Evolutionary conservation across 768 basidiomycete species (phyloP).

Genomic region (Boletus subparvulus): DNA sequence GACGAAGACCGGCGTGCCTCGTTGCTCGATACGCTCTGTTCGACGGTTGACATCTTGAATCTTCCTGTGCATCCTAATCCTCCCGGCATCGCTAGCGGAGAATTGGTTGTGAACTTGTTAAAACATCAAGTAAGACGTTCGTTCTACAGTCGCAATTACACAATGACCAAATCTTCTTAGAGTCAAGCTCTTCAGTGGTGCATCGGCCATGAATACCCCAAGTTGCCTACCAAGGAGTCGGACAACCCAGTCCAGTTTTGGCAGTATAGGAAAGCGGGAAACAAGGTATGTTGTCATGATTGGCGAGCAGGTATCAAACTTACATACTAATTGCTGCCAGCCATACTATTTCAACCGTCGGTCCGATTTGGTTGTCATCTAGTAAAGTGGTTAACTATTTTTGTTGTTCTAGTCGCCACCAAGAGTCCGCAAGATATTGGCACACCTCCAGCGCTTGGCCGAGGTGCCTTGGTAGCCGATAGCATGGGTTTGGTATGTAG

Average conservation of each 20-base stretch:
- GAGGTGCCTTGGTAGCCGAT: slow-evolving; percentile 87
- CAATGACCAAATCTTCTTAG: slow-evolving; percentile 36
- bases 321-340: slow-evolving; percentile 27
- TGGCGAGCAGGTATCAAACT: background rate
- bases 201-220: slow-evolving; percentile 75
- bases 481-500: slow-evolving; percentile 71
- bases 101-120: slow-evolving; percentile 69
- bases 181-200: slow-evolving; percentile 87
- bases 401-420: slow-evolving; percentile 62
- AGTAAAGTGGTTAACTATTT: background rate
- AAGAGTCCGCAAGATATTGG: slow-evolving; percentile 66
- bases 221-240: slow-evolving; percentile 58
- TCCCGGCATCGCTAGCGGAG: slow-evolving; percentile 64
- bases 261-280: slow-evolving; percentile 60
- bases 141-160: background rate
- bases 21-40: slow-evolving; percentile 67
- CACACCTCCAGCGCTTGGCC: slow-evolving; percentile 58
- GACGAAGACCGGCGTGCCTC: slow-evolving; percentile 72
- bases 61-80: slow-evolving; percentile 72
- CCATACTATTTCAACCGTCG: slow-evolving; percentile 68
- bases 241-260: slow-evolving; percentile 89
- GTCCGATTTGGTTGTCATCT: slow-evolving; percentile 19
- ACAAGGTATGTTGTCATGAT: slow-evolving; percentile 45
- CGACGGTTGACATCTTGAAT: slow-evolving; percentile 66
- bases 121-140: slow-evolving; percentile 67